phyloP scores from a whole-genome alignment of 805 yeast genomes.

The Spathaspora sp. region DNA sequence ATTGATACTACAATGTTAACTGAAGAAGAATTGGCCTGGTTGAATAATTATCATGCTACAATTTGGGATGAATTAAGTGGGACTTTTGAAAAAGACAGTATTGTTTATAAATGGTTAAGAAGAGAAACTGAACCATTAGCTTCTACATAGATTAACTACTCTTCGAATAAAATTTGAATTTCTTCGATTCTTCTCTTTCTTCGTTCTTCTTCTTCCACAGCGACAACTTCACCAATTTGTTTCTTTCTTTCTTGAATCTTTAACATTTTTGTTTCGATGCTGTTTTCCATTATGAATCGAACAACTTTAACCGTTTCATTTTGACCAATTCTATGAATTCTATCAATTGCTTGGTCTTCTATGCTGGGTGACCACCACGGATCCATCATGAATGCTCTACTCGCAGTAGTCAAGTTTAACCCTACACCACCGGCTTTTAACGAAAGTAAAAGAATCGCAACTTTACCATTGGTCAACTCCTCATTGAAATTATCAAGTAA shows the following conservation, averaged over 20 bases:
- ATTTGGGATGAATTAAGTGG: constrained; percentile 50
- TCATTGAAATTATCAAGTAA: constrained; percentile 55
- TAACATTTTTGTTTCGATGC: constrained; percentile 87
- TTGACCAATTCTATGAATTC: constrained; percentile 92
- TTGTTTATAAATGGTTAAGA: constrained; percentile 47
- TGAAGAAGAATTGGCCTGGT: constrained; percentile 59
- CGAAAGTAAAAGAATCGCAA: constrained; percentile 62
- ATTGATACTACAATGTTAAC: constrained; percentile 60
- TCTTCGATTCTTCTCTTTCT: constrained; percentile 69
- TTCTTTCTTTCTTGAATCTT: constrained; percentile 82
- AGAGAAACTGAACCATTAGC: constrained; percentile 39
- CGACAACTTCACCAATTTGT: constrained; percentile 76
- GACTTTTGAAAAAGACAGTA: constrained; percentile 33
- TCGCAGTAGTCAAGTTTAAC: constrained; percentile 79
- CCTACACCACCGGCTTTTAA: constrained; percentile 96
- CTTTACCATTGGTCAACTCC: constrained; percentile 20
- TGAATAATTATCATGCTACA: constrained; percentile 61
- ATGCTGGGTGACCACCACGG: constrained; percentile 97
- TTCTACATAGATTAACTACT: constrained; percentile 11
- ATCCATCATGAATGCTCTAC: constrained; percentile 85
- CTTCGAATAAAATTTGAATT: constrained; percentile 62
- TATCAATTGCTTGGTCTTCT: constrained; percentile 87
- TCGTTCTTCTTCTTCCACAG: constrained; percentile 71
- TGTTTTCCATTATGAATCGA: constrained; percentile 75
- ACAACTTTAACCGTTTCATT: constrained; percentile 64